Base-by-base conservation (phyloP, 2,329 filamentous ascomycete genomes). In the Aspergillus brunneoviolaceus region DNA sequence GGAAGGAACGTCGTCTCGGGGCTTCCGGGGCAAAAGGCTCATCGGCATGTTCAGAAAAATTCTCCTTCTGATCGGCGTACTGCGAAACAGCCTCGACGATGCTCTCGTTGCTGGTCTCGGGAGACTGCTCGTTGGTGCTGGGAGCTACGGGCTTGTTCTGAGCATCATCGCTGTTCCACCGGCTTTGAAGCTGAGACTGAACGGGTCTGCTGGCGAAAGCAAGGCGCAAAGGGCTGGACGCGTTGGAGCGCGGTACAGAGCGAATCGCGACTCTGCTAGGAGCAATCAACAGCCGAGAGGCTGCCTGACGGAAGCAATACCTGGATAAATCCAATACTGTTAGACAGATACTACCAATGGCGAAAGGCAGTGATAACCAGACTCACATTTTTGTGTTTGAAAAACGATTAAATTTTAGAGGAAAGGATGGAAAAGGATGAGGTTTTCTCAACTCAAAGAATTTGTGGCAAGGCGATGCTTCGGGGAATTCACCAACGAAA, bases 231-330 rank as follows among this genome's bases (percentile, higher is more conserved):
- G 59, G 47, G 74, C 71, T 33, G 75, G 74, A 55, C 73, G 76
- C 72, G 51, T 75, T 71, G 61, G 80, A 73, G 55, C 75, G 74
- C 54, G 76, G 74, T 59, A 16, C 33, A 12, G 74, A 75, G 65
- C 76, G 80, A 45, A 75, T 74, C 61, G 80, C 66, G 65, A 78
- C 70, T 50, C 79, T 77, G 62, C 75, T 68, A 35, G 81, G 77
- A 35, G 80, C 76, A 25, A 80, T 76, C 60, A 86, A 68, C 52
- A 84, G 80, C 69, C 84, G 83, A 69, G 81, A 77, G 66, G 85
- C 84, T 65, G 82, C 78, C 69, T 83, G 84, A 62, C 85, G 84
- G 66, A 89, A 76, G 65, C 79, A 78, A 76, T 81, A 83, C 85
- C 85, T 87, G 64, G 27, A 45, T 33, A 5, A 6, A 4, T 47